Evolutionary conservation across 768 basidiomycete species (phyloP), one percentile per base, ranked within the genome.

Genomic region (Agrocybe praecox): DNA sequence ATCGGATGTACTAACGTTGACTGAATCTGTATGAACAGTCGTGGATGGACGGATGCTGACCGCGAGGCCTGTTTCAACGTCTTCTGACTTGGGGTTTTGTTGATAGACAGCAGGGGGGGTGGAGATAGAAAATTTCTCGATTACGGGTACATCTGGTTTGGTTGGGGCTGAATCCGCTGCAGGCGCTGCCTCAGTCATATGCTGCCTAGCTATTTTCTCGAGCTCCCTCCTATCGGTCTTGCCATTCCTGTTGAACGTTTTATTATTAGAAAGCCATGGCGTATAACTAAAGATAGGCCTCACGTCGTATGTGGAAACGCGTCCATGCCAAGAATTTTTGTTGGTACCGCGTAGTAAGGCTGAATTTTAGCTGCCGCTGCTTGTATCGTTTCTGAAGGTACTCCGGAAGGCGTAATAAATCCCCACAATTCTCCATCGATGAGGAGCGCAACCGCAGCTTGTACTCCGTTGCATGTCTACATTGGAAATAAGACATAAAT

Each of bases 281-380:
- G n/a, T n/a, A 24, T 47, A 40, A n/a, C 14, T 46, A 26, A n/a
- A 24, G 23, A 53, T 26, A 53, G 26, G 14, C 33, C 80, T 58
- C 65, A 82, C 81, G 73, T 59, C 21, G 85, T 87, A 61, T 79
- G 77, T 8, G 84, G 83, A 62, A 86, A 80, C 34, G 72, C 68
- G 18, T 73, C 73, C 49, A 85, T 68, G 2, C 72, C 66, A 33
- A 81, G 42, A 56, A 77, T 76, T 32, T 74, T 74, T 4, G 76
- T 74, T 8, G 85, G 84, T 6, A 85, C 80, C 10, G 83, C 85
- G 63, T 86, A 86, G 64, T 84, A 82, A 6, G 85, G 83, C 61
- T 83, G 82, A 2, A 81, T 71, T 56, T 80, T 76, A n/a, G 78
- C 71, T 2, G 79, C 71, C n/a, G 78, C 77, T 29, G 68, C 67